Conservation (phyloP, 2,329 filamentous ascomycete genomes). For the Zopfia rhizophila region DNA sequence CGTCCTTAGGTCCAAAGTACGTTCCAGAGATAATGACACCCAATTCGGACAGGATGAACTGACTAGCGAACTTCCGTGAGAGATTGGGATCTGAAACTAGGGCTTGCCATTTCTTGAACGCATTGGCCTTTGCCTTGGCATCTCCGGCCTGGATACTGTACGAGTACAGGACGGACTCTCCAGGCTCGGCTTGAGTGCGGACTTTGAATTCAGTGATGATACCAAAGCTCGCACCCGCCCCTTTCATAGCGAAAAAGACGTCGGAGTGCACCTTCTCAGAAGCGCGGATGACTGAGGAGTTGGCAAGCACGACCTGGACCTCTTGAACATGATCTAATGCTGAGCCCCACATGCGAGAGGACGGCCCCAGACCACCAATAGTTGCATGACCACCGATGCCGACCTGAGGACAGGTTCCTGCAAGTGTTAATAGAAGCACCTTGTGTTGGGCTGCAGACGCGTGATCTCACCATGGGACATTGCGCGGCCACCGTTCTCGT, state of each 20-base stretch:
- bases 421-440: too few relatives aligned
- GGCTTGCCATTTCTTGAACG: slow-evolving; percentile 49
- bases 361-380: slow-evolving; percentile 48
- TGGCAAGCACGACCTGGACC: slow-evolving; percentile 52
- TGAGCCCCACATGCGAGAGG: slow-evolving; percentile 45
- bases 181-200: slow-evolving; percentile 47
- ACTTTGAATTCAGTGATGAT: slow-evolving; percentile 55
- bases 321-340: slow-evolving; percentile 48
- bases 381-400: slow-evolving; percentile 51
- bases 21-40: slow-evolving; percentile 45
- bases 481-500: slow-evolving; percentile 50
- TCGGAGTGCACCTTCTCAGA: slow-evolving; percentile 49
- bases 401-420: slow-evolving; percentile 48
- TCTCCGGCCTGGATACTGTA: slow-evolving; percentile 43
- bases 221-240: slow-evolving; percentile 56
- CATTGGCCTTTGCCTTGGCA: slow-evolving; percentile 33
- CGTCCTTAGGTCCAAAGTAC: slow-evolving; percentile 44
- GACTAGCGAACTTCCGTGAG: slow-evolving; percentile 45
- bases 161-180: slow-evolving; percentile 43
- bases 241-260: slow-evolving; percentile 56
- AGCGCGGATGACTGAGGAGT: slow-evolving; percentile 52
- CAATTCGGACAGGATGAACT: slow-evolving; percentile 45
- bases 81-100: slow-evolving; percentile 45
- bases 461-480: slow-evolving; percentile 65
- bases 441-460: too few relatives aligned